Evolutionary conservation across 2,329 filamentous ascomycete species (phyloP), one percentile per base, ranked within the genome.

Genomic region (Phialemonium atrogriseum): DNA sequence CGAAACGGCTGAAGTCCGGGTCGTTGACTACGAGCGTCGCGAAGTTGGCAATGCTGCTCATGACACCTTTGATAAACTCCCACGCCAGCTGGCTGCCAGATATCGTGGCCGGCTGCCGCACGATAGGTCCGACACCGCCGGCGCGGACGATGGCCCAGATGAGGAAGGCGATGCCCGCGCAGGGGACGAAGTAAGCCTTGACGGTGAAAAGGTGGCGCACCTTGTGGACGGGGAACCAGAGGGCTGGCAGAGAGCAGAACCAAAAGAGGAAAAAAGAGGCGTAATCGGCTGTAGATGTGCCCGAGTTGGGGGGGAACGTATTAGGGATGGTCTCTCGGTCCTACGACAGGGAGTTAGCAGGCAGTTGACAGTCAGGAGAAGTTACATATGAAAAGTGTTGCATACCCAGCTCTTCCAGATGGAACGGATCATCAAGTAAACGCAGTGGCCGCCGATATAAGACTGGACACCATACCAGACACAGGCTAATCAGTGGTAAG

Each of bases 31-130:
- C 91, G 20, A 94, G 68, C 0, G 87, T 86, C 1, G 86, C 84
- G 50, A 94, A 94, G 60, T 94, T 94, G 46, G 84, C 83, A 42
- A 95, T 87, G 4, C 84, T 80, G 15, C 73, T 80, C 86, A 94
- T 94, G 58, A 94, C 79, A 22, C 85, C 85, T 39, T 79, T 80
- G 37, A 95, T 72, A 36, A 94, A 77, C 15, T 77, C 73, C 88
- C 88, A 95, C 2, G 67, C 85, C 4, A 94, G 66, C 0, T 68
- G 68, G 38, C 73, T 80, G 17, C 87, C 87, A 5, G 73, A 59
- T 5, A 75, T 56, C 4, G 61, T 73, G 27, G 73, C 70, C 0
- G 70, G 62, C 50, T 89, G 80, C 35, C 77, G 67, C 15, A 94
- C 70, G 43, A 95, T 85, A 1, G 86, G 85, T 2, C 88, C 88